Evolutionary conservation across 2,329 filamentous ascomycete species (phyloP).

Genomic region (Botrytis aclada): DNA sequence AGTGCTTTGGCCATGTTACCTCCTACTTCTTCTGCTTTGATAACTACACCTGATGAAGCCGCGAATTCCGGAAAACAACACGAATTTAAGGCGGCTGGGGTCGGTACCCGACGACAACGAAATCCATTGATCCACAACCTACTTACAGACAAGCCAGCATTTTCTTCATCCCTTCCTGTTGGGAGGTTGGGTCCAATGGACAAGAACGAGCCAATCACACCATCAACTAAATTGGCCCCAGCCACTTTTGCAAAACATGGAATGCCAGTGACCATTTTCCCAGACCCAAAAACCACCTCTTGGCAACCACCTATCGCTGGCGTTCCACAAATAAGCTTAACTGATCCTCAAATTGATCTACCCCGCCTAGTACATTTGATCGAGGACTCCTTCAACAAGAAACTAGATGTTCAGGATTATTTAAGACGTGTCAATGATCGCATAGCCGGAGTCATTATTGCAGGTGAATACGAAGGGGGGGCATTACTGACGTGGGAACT

Average conservation of each 20-base stretch:
- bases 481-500: conserved; percentile 94
- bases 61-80: conserved; percentile 46
- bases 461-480: conserved; percentile 93
- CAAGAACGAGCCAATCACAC: conserved; percentile 31
- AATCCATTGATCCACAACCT: conserved; percentile 96
- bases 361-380: conserved; percentile 81
- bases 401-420: conserved; percentile 81
- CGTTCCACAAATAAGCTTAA: conserved; percentile 62
- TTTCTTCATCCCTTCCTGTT: conserved; percentile 84
- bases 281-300: conserved; percentile 60
- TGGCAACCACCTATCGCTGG: conserved; percentile 68
- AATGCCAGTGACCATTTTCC: conserved; percentile 82
- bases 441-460: conserved; percentile 88
- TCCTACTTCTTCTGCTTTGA: conserved; percentile 77
- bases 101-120: conserved; percentile 54
- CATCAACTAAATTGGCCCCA: conserved; percentile 41
- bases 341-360: conserved; percentile 79
- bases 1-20: conserved; percentile 73
- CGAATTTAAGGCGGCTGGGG: conserved; percentile 39
- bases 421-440: conserved; percentile 74
- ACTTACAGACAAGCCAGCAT: conserved; percentile 88
- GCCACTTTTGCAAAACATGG: conserved; percentile 89
- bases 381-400: conserved; percentile 86
- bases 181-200: conserved; percentile 50
- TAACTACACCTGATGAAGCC: conserved; percentile 83